Percentiles rank a stretch among this genome's conserved stretches.
Conservation (phyloP, 2,329 filamentous ascomycete genomes). For the Alternaria viburni region DNA sequence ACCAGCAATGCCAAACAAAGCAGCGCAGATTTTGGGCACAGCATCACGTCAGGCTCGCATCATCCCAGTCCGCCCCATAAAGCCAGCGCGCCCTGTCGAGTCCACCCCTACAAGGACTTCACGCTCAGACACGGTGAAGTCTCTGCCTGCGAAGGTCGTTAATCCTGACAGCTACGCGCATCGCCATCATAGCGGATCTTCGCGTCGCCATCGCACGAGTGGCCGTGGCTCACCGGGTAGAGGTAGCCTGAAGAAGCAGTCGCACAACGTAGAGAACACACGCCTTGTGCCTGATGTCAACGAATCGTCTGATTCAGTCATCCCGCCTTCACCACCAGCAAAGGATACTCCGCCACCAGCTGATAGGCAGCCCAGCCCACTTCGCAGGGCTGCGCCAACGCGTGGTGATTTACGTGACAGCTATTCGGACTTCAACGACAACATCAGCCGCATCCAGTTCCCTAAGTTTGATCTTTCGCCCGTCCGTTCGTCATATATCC, state of each 20-base stretch:
- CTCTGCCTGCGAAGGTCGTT: constrained; percentile 29
- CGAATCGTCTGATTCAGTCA: constrained; percentile 14
- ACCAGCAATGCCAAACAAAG: constrained; percentile 30
- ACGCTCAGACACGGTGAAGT: constrained; percentile 34
- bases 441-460: constrained; percentile 14
- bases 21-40: constrained; percentile 46
- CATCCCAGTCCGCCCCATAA: constrained; percentile 22
- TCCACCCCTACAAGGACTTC: constrained; percentile 18
- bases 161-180: constrained; percentile 17
- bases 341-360: constrained; percentile 50
- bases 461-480: constrained; percentile 25
- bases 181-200: constrained; percentile 3
- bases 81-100: constrained; percentile 12
- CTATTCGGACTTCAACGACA: constrained; percentile 11
- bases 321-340: constrained; percentile 51
- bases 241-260: constrained; percentile 7
- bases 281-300: background rate
- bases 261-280: constrained; percentile 4
- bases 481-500: constrained; percentile 11
- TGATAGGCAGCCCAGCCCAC: constrained; percentile 19
- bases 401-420: constrained; percentile 22
- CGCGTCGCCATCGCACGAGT: constrained; percentile 1
- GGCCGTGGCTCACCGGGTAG: constrained; percentile 16
- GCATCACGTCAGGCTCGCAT: constrained; percentile 20
- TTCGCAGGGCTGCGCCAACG: constrained; percentile 22